A percentile compares a stretch with the other conserved stretches of the same genome.
These are phyloP conservation scores for Xylaria bambusicola DNA, from an alignment of 495 filamentous ascomycete genomes.

Conservation along the genomic window DNA sequence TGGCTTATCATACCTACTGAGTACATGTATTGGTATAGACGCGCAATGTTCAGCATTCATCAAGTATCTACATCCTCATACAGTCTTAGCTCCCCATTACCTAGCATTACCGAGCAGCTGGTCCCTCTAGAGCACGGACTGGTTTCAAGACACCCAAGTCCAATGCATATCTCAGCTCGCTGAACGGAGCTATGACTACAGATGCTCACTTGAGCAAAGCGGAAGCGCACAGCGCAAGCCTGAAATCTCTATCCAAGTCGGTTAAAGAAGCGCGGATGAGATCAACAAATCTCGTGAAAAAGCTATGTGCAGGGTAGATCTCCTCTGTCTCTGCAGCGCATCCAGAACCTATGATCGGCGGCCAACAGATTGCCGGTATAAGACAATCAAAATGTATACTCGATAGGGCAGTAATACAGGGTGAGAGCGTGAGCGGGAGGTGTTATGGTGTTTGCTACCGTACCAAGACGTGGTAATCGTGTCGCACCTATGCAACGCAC, in stretches of 20 bases:
- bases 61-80: no score
- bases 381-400: no score
- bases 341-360: slow-evolving; percentile 17
- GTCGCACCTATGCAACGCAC: slow-evolving; percentile 9
- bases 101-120: slow-evolving; percentile 4
- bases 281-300: not conserved
- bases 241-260: no score
- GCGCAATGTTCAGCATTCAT: no score
- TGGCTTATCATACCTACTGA: not conserved
- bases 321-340: not conserved
- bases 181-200: not conserved
- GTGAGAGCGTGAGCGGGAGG: not conserved
- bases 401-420: not conserved
- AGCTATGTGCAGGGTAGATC: not conserved
- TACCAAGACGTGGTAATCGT: not conserved
- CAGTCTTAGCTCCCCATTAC: slow-evolving; percentile 1
- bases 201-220: not conserved
- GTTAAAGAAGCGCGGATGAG: no score
- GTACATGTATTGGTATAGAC: no score
- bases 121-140: not conserved
- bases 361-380: not conserved
- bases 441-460: slow-evolving; percentile 7
- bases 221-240: not conserved
- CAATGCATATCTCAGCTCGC: not conserved
- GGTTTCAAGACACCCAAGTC: not conserved